Conservation (phyloP, 331 rosid genomes). For the Dryas integrifolia region DNA sequence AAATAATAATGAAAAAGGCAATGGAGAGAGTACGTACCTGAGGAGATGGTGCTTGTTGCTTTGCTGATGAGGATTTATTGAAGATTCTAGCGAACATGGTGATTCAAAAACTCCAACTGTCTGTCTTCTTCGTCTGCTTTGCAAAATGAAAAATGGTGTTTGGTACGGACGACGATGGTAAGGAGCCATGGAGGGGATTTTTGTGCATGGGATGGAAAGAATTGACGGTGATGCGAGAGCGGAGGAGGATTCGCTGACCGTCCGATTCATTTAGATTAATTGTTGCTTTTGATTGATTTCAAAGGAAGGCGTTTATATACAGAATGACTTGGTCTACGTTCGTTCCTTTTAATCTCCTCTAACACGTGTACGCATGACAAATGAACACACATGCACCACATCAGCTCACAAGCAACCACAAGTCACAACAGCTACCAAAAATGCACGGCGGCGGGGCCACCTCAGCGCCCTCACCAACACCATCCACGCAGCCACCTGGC, state of each 20-base stretch:
- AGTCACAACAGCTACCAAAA: slow-evolving; percentile 26
- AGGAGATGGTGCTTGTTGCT: slow-evolving; percentile 21
- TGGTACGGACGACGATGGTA: slow-evolving; percentile 34
- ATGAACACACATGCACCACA: background rate
- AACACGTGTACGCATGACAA: background rate
- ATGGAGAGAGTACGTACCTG: slow-evolving; percentile 31
- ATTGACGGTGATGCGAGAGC: slow-evolving; percentile 29
- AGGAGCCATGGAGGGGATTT: slow-evolving; percentile 24
- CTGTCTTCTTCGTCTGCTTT: slow-evolving; percentile 23
- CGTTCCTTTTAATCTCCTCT: too few relatives aligned
- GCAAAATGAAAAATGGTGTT: background rate
- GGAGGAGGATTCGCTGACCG: background rate
- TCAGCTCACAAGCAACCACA: slow-evolving; percentile 45
- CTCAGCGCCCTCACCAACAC: slow-evolving; percentile 91
- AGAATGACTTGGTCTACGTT: background rate
- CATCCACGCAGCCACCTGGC: slow-evolving; percentile 36
- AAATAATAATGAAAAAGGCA: background rate
- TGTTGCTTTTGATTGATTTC: background rate
- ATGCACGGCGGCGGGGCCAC: slow-evolving; percentile 67
- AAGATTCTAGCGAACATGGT: slow-evolving; percentile 66
- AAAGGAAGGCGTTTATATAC: background rate
- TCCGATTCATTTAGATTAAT: background rate
- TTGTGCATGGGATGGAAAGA: background rate
- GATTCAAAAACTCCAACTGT: slow-evolving; percentile 16
- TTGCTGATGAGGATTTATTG: slow-evolving; percentile 31